A percentile compares a stretch with the other conserved stretches of the same genome.
Evolutionary conservation across 805 yeast genomes (phyloP).

Genomic region (Pichia californica): DNA sequence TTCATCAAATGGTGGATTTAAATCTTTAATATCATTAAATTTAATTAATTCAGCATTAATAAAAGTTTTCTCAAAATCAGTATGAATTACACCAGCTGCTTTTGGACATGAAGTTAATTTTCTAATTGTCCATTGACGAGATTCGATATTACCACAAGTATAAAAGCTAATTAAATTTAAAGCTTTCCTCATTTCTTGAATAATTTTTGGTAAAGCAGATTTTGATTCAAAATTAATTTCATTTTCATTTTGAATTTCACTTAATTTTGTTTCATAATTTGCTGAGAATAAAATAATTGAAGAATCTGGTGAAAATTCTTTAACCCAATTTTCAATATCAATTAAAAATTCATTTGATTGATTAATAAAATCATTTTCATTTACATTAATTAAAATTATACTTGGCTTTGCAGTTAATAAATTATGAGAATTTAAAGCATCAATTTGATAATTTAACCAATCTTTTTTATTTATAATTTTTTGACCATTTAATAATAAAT

Average conservation of each 20-base stretch:
- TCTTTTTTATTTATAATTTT: constrained; percentile 73
- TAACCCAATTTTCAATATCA: constrained; percentile 87
- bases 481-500: constrained; percentile 72
- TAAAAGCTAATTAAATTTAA: constrained; percentile 86
- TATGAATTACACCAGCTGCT: constrained; percentile 97
- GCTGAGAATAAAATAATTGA: constrained; percentile 30
- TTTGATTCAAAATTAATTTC: constrained; percentile 35
- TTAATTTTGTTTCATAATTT: constrained; percentile 24
- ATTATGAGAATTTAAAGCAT: constrained; percentile 76
- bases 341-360: constrained; percentile 82
- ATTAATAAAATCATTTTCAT: constrained; percentile 81
- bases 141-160: constrained; percentile 95
- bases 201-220: constrained; percentile 81
- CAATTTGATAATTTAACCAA: constrained; percentile 92
- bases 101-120: constrained; percentile 92
- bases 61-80: constrained; percentile 91
- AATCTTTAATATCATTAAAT: constrained; percentile 69
- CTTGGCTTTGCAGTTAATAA: constrained; percentile 94
- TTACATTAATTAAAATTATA: constrained; percentile 84
- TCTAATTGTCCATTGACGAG: constrained; percentile 97
- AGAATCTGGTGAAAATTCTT: constrained; percentile 75
- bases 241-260: constrained; percentile 1
- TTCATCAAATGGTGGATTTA: constrained; percentile 61
- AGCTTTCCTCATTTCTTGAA: constrained; percentile 79
- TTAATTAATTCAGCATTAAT: constrained; percentile 91